phyloP scores from a whole-genome alignment of 2,329 filamentous ascomycete genomes.

The Elsinoe batatas region DNA sequence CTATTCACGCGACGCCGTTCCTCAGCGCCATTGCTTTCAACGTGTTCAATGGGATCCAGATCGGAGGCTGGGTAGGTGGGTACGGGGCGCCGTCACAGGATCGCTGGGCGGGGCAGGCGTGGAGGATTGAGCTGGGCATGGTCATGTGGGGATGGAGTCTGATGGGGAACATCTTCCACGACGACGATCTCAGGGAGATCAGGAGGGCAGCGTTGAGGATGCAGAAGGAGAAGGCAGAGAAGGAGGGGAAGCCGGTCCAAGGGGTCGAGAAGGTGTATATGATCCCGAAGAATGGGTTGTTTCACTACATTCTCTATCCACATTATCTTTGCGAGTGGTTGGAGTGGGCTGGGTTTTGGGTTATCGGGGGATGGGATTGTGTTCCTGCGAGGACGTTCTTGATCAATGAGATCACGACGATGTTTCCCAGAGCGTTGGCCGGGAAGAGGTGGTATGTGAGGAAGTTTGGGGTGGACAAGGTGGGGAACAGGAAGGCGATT shows the following conservation, averaged over 20 bases:
- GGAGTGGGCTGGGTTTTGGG: conserved; percentile 86
- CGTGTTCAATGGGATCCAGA: conserved; percentile 62
- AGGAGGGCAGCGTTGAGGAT: conserved; percentile 57
- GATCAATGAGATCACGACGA: conserved; percentile 77
- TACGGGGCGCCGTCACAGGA: conserved; percentile 58
- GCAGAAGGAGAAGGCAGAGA: conserved; percentile 41
- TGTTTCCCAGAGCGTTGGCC: conserved; percentile 75
- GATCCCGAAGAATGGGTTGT: conserved; percentile 74
- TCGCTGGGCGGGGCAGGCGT: conserved; percentile 40
- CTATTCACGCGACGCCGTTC: conserved; percentile 65
- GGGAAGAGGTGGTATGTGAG: conserved; percentile 80
- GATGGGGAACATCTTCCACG: conserved; percentile 74
- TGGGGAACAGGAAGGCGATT: conserved; percentile 65
- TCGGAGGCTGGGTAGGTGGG: conserved; percentile 73
- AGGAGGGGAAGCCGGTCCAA: conserved; percentile 36
- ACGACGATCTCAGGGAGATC: conserved; percentile 82
- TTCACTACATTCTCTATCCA: conserved; percentile 73
- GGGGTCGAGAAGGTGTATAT: conserved; percentile 73
- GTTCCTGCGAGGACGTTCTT: conserved; percentile 72
- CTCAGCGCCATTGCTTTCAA: conserved; percentile 61
- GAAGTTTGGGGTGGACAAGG: conserved; percentile 76
- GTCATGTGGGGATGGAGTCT: conserved; percentile 68
- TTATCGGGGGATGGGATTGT: conserved; percentile 57
- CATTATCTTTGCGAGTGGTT: conserved; percentile 97
- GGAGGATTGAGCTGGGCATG: conserved; percentile 52